phyloP scores from a whole-genome alignment of 371 early-diverging fungal species.

The Mucor saturninus region DNA sequence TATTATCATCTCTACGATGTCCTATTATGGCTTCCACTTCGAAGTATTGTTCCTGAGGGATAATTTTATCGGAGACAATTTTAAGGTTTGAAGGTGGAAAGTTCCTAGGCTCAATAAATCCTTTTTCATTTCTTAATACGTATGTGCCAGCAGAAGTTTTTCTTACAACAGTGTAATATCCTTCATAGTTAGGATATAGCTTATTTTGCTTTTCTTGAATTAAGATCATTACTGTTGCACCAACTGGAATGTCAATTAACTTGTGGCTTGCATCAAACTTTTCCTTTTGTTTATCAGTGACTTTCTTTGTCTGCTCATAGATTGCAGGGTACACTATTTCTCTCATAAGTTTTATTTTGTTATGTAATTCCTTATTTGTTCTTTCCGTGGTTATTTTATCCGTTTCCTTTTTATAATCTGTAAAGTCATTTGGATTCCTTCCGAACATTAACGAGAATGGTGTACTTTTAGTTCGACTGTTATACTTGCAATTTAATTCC shows the following conservation, averaged over 20 bases:
- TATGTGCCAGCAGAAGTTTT: slow-evolving; percentile 24
- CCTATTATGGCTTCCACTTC: slow-evolving; percentile 4
- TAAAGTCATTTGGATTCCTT: slow-evolving; percentile 2
- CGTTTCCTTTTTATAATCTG: neutral
- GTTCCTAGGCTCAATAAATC: slow-evolving; percentile 8
- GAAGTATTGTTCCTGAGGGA: slow-evolving; percentile 2
- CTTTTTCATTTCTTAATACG: slow-evolving; percentile 15
- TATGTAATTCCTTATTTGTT: slow-evolving; percentile 4
- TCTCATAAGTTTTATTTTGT: slow-evolving; percentile 22
- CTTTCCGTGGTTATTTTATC: neutral
- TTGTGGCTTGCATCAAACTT: slow-evolving; percentile 10
- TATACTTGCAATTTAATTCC: too few species aligned
- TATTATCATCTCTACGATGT: slow-evolving; percentile 12
- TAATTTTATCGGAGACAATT: slow-evolving; percentile 5
- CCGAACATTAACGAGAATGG: too few species aligned
- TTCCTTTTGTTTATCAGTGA: slow-evolving; percentile 2
- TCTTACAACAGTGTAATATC: slow-evolving; percentile 24
- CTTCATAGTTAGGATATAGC: slow-evolving; percentile 8
- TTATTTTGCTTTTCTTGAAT: too few species aligned
- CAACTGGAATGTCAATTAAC: slow-evolving; percentile 11
- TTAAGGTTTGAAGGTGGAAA: slow-evolving; percentile 20
- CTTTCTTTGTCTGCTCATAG: neutral
- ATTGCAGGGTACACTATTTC: slow-evolving; percentile 32
- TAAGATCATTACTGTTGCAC: slow-evolving; percentile 9
- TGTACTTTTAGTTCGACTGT: too few species aligned